phyloP scores from a whole-genome alignment of 169 alveolate genomes.

The Eimeria falciformis region DNA sequence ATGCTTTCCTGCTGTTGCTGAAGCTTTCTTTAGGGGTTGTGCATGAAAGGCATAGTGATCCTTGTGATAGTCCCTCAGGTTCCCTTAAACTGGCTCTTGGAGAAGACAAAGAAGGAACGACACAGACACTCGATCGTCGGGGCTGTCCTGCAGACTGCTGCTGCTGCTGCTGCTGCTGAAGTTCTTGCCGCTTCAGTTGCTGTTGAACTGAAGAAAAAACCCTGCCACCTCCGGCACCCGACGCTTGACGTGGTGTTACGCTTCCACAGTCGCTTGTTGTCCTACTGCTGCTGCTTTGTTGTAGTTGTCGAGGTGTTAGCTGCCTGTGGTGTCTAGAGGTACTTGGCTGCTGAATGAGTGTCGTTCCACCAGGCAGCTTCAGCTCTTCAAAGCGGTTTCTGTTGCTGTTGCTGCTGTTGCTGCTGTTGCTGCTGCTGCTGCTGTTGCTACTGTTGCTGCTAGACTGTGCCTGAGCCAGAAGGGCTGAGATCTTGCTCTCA shows the following conservation, averaged over 20 bases:
- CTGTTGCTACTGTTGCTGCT: slow-evolving; percentile 12
- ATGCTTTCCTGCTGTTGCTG: slow-evolving; percentile 22
- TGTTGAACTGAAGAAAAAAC: not conserved
- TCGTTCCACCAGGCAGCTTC: slow-evolving; percentile 29
- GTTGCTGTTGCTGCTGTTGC: not conserved
- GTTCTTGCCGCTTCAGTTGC: not conserved
- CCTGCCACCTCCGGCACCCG: slow-evolving; percentile 32
- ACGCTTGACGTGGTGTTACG: not conserved
- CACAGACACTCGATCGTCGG: not conserved
- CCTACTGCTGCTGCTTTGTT: not conserved
- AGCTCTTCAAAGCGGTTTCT: slow-evolving; percentile 10
- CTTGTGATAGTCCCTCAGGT: not conserved
- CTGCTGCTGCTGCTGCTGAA: not conserved
- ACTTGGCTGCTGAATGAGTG: not conserved
- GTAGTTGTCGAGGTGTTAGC: not conserved
- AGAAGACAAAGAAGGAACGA: not conserved
- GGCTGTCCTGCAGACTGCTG: not conserved
- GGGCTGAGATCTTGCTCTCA: slow-evolving; percentile 27
- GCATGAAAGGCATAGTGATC: not conserved
- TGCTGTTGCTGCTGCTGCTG: slow-evolving; percentile 57
- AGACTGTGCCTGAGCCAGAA: slow-evolving; percentile 12
- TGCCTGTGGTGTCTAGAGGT: slow-evolving; percentile 8
- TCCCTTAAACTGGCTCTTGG: not conserved
- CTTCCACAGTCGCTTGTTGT: not conserved
- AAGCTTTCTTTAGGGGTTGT: not conserved